A percentile compares a stretch with the other conserved stretches of the same genome.
Conservation (phyloP, 2,329 filamentous ascomycete genomes). For the Xylaria sp. region DNA sequence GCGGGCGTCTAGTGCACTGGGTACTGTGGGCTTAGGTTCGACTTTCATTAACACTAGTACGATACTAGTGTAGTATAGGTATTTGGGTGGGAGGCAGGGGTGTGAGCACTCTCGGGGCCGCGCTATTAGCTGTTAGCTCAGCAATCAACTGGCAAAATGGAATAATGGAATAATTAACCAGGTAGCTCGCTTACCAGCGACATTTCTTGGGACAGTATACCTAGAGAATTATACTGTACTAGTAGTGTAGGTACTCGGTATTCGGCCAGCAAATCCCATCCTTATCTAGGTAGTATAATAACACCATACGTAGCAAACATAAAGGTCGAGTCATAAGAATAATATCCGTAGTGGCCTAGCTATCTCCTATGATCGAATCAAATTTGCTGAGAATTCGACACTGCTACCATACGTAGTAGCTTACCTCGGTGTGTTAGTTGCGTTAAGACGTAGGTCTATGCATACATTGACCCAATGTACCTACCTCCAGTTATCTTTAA, state of each 20-base stretch:
- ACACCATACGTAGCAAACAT: no score
- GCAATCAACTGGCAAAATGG: slow-evolving; percentile 24
- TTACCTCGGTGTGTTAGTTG: no score
- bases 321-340: no score
- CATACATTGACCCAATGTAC: neutral
- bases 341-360: neutral
- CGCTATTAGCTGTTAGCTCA: neutral
- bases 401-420: no score
- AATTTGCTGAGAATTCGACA: neutral
- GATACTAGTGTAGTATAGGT: neutral
- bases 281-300: no score
- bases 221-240: no score
- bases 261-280: no score
- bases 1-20: neutral
- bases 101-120: neutral
- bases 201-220: neutral
- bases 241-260: no score
- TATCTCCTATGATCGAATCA: neutral
- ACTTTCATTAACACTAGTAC: neutral
- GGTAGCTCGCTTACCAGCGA: slow-evolving; percentile 18
- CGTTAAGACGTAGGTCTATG: no score
- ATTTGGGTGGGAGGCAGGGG: slow-evolving; percentile 18
- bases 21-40: neutral
- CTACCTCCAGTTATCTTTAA: neutral
- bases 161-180: slow-evolving; percentile 35